phyloP scores from a whole-genome alignment of 2,329 filamentous ascomycete species.

The Phaeomoniella chlamydospora region DNA sequence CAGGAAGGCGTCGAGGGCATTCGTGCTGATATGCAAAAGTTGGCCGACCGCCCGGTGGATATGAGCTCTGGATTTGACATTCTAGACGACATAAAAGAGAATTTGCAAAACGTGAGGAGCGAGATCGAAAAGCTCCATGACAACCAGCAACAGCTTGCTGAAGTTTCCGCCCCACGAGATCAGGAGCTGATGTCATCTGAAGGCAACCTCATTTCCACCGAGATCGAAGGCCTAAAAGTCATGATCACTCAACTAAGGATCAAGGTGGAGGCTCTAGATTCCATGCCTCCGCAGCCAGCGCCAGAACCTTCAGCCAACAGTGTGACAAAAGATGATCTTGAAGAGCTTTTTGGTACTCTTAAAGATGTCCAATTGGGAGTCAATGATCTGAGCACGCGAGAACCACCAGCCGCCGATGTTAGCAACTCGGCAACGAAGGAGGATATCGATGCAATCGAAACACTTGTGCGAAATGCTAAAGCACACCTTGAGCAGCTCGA shows the following conservation, averaged over 20 bases:
- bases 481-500: slow-evolving; percentile 73
- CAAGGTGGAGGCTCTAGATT: slow-evolving; percentile 69
- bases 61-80: slow-evolving; percentile 81
- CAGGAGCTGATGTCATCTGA: slow-evolving; percentile 44
- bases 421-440: slow-evolving; percentile 56
- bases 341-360: slow-evolving; percentile 29
- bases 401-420: slow-evolving; percentile 10
- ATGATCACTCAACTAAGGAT: slow-evolving; percentile 68
- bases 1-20: slow-evolving; percentile 61
- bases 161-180: slow-evolving; percentile 34
- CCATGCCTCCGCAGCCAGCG: slow-evolving; percentile 28
- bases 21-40: slow-evolving; percentile 57
- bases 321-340: slow-evolving; percentile 30
- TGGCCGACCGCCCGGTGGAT: slow-evolving; percentile 66
- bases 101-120: slow-evolving; percentile 56
- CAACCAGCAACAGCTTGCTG: slow-evolving; percentile 28
- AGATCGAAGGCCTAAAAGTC: slow-evolving; percentile 74
- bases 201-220: slow-evolving; percentile 40
- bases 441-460: slow-evolving; percentile 83
- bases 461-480: slow-evolving; percentile 78
- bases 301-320: slow-evolving; percentile 23
- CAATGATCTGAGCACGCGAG: slow-evolving; percentile 4
- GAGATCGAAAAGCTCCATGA: slow-evolving; percentile 72
- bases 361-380: slow-evolving; percentile 44
- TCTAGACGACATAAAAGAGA: slow-evolving; percentile 72